A percentile compares a stretch with the other conserved stretches of the same genome.
Evolutionary conservation across 1,139 yeast genomes (phyloP).

Genomic region (Debaryomycetaceae sp.): DNA sequence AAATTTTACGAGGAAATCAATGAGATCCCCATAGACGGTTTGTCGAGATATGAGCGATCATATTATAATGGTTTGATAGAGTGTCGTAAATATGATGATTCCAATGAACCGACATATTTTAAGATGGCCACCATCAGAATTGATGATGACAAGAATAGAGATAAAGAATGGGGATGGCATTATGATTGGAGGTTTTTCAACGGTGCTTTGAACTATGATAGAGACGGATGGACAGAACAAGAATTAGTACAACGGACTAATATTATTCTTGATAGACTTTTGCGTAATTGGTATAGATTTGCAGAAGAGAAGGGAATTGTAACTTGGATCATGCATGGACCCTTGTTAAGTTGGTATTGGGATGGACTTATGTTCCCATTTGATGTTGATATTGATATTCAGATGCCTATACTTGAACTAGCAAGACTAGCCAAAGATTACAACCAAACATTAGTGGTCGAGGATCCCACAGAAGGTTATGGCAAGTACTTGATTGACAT

Average conservation of each 20-base stretch:
- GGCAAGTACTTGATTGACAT: constrained; percentile 23
- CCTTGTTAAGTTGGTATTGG: constrained; percentile 34
- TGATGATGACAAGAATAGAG: constrained; percentile 21
- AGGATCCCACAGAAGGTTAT: constrained; percentile 26
- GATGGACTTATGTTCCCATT: constrained; percentile 53
- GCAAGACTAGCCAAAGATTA: constrained; percentile 35
- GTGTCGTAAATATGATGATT: constrained; percentile 14
- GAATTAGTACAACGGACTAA: constrained; percentile 22
- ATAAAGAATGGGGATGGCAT: constrained; percentile 35
- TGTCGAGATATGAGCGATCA: constrained; percentile 17
- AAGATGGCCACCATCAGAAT: constrained; percentile 28
- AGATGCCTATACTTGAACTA: constrained; percentile 32
- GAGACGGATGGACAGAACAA: constrained; percentile 23
- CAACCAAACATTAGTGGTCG: constrained; percentile 43
- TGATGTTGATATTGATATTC: constrained; percentile 54
- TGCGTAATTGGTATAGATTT: constrained; percentile 19
- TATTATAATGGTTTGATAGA: constrained; percentile 24
- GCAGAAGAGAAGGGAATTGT: constrained; percentile 29
- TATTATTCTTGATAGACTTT: constrained; percentile 24
- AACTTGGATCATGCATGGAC: constrained; percentile 28
- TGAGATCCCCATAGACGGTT: constrained; percentile 4
- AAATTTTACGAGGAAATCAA: constrained; percentile 12
- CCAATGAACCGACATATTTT: constrained; percentile 29
- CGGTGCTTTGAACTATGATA: constrained; percentile 28
- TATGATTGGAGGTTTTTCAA: constrained; percentile 41